These are phyloP conservation scores for Schizophyllum amplum DNA, from an alignment of 1,284 basidiomycete species.

Conservation along the genomic window DNA sequence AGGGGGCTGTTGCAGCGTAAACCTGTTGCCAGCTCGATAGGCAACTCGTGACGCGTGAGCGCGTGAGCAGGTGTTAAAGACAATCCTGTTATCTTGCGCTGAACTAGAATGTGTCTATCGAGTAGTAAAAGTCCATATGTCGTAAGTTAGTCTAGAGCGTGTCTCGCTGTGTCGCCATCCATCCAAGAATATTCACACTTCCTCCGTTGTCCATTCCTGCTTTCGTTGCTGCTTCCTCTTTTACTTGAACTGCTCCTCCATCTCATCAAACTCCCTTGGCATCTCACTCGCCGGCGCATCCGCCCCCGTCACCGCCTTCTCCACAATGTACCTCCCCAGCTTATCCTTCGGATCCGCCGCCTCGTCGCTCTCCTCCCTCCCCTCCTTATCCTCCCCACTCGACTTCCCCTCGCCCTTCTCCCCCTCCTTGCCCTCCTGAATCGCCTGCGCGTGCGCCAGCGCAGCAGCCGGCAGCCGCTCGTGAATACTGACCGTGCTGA, in stretches of 20 bases:
- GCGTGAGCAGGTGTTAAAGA: too few species aligned
- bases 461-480: conserved; percentile 37
- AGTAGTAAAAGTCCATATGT: not conserved
- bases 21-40: too few species aligned
- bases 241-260: conserved; percentile 19
- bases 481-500: conserved; percentile 78
- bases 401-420: not conserved
- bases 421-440: not conserved
- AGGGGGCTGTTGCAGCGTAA: too few species aligned
- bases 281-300: conserved; percentile 71
- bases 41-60: too few species aligned
- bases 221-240: conserved; percentile 10
- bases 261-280: conserved; percentile 53
- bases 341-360: conserved; percentile 26
- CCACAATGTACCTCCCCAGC: conserved; percentile 61
- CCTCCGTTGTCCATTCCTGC: not conserved
- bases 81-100: too few species aligned
- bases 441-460: not conserved
- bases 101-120: not conserved
- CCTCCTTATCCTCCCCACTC: conserved; percentile 42
- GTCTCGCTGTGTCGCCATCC: not conserved
- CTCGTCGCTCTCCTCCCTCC: conserved; percentile 48
- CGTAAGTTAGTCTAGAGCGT: not conserved
- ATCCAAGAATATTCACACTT: not conserved
- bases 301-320: conserved; percentile 48